Percentiles rank a stretch among this genome's conserved stretches.
phyloP scores from a whole-genome alignment of 108 stramenopile species.

The Stephanodiscus triporus region DNA sequence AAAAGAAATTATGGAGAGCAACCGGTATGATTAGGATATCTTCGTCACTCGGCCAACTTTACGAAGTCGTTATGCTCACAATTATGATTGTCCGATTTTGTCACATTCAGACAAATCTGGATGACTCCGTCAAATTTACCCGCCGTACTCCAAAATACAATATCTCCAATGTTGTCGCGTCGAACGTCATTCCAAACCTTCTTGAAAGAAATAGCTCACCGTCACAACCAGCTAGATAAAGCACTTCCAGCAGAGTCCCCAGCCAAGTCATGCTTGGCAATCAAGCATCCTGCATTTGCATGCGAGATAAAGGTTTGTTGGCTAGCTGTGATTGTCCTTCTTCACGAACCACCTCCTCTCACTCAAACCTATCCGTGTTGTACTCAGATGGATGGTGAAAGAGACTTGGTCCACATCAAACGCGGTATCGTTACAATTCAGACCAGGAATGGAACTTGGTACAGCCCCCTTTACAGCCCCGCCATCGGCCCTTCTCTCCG shows the following conservation, averaged over 20 bases:
- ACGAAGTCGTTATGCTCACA: background rate
- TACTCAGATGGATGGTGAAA: slow-evolving; percentile 75
- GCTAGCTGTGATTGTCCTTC: background rate
- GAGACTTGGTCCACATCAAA: slow-evolving; percentile 70
- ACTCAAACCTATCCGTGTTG: background rate
- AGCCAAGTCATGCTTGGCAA: slow-evolving; percentile 49
- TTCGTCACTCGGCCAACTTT: background rate
- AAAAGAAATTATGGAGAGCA: slow-evolving; percentile 38
- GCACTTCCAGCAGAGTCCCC: slow-evolving; percentile 30
- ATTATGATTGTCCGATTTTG: background rate
- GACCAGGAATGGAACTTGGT: slow-evolving; percentile 48
- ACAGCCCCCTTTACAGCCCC: slow-evolving; percentile 72
- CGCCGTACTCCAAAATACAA: slow-evolving; percentile 58
- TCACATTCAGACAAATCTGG: slow-evolving; percentile 23
- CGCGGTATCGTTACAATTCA: slow-evolving; percentile 62
- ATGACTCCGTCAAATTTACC: slow-evolving; percentile 40
- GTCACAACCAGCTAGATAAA: slow-evolving; percentile 51
- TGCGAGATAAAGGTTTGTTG: slow-evolving; percentile 69
- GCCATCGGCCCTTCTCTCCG: slow-evolving; percentile 79
- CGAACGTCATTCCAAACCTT: slow-evolving; percentile 61
- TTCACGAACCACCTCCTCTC: background rate
- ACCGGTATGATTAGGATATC: slow-evolving; percentile 19
- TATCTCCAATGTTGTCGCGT: slow-evolving; percentile 78
- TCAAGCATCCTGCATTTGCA: slow-evolving; percentile 75
- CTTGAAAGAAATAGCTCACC: slow-evolving; percentile 51